Conservation (phyloP, 345 rosid genomes). For the Populus alba region DNA sequence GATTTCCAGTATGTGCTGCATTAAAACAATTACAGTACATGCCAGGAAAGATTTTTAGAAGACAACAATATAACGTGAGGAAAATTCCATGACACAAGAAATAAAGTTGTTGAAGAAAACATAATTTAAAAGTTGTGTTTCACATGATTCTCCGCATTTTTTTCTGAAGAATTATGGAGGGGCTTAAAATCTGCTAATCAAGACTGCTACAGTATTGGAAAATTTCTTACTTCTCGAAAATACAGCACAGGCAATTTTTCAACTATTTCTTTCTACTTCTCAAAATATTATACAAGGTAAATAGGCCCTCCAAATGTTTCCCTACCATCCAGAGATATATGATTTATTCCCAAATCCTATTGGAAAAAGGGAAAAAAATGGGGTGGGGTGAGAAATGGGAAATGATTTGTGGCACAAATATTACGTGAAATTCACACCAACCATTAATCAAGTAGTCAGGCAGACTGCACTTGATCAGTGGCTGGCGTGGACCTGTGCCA, state of each 20-base stretch:
- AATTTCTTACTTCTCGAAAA: neutral
- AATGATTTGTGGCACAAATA: too few relatives aligned
- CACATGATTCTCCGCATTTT: neutral
- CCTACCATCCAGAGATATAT: neutral
- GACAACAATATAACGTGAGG: neutral
- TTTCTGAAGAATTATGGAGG: neutral
- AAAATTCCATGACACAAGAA: neutral
- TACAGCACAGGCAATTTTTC: neutral
- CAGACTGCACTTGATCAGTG: too few relatives aligned
- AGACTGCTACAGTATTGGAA: neutral
- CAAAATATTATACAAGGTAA: neutral
- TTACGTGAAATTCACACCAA: too few relatives aligned
- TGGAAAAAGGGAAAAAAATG: neutral
- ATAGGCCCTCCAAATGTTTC: slow-evolving; percentile 4
- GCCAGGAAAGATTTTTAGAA: neutral
- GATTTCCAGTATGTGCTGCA: slow-evolving; percentile 90
- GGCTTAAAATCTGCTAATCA: neutral
- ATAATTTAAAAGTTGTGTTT: neutral
- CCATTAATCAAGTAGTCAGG: too few relatives aligned
- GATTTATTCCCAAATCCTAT: neutral
- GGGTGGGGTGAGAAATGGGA: too few relatives aligned
- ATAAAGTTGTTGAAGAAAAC: neutral
- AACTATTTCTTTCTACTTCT: neutral
- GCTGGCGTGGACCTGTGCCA: too few relatives aligned
- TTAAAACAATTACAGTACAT: neutral